Evolutionary conservation across 2,329 filamentous ascomycete genomes (phyloP).

Genomic region (Elsinoe arachidis): DNA sequence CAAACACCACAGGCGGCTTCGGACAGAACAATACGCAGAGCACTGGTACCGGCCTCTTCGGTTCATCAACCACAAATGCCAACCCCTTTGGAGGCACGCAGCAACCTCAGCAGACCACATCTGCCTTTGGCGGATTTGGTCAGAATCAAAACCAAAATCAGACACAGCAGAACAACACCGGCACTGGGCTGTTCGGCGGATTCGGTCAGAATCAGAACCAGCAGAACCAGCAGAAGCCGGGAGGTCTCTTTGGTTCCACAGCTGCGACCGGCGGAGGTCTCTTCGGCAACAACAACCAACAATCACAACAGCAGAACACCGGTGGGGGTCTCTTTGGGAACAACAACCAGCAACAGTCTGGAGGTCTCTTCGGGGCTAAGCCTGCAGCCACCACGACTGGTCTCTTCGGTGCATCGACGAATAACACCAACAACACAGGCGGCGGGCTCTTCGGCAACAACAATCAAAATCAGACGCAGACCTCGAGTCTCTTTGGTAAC

Average conservation of each 20-base stretch:
- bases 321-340: conserved; percentile 15
- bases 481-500: conserved; percentile 41
- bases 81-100: conserved; percentile 22
- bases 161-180: conserved; percentile 16
- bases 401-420: conserved; percentile 24
- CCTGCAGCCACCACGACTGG: conserved; percentile 23
- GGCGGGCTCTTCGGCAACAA: conserved; percentile 25
- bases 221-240: conserved; percentile 40
- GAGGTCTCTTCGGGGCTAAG: conserved; percentile 30
- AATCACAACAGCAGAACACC: conserved; percentile 32
- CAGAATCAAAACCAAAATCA: conserved; percentile 20
- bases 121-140: conserved; percentile 17
- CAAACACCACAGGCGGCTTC: conserved; percentile 18
- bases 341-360: conserved; percentile 20
- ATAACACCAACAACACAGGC: conserved; percentile 23
- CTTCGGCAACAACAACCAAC: conserved; percentile 32
- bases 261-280: conserved; percentile 28
- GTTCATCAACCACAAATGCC: conserved; percentile 21
- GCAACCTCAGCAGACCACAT: conserved; percentile 24
- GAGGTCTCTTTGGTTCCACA: conserved; percentile 25
- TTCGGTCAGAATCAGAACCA: conserved; percentile 17
- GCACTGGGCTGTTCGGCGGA: conserved; percentile 17
- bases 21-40: conserved; percentile 31
- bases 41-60: conserved; percentile 21
- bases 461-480: conserved; percentile 40